Conservation (phyloP, 1,139 yeast species). For the Blastobotrys serpentis region DNA sequence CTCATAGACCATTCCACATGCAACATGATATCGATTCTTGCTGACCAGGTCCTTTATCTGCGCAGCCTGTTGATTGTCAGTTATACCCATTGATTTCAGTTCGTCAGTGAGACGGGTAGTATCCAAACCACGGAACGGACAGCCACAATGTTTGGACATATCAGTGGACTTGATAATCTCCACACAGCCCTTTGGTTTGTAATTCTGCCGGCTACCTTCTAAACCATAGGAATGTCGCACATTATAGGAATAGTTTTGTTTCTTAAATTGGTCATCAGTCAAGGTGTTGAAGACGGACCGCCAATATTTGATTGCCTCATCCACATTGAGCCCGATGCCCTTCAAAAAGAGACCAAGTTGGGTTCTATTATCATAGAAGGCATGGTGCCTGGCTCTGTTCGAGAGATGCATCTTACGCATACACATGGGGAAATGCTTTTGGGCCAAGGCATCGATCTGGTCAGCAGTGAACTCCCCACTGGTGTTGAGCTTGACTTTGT, state of each 20-base stretch:
- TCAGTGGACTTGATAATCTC: conserved; percentile 64
- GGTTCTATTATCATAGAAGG: conserved; percentile 79
- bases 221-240: conserved; percentile 87
- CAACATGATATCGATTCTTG: conserved; percentile 67
- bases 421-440: conserved; percentile 80
- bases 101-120: conserved; percentile 57
- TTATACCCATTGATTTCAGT: conserved; percentile 66
- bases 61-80: conserved; percentile 59
- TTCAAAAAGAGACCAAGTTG: conserved; percentile 82
- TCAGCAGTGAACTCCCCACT: conserved; percentile 65
- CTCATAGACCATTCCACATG: conserved; percentile 89
- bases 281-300: conserved; percentile 57
- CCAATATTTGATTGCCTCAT: conserved; percentile 90
- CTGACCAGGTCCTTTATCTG: conserved; percentile 66
- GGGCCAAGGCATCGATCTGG: conserved; percentile 55
- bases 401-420: conserved; percentile 67
- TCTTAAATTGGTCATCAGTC: conserved; percentile 72
- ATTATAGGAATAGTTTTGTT: conserved; percentile 76
- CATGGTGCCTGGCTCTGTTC: conserved; percentile 61
- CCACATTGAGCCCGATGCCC: conserved; percentile 83
- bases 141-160: conserved; percentile 59
- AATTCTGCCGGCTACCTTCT: conserved; percentile 85
- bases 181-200: conserved; percentile 82
- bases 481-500: conserved; percentile 39
- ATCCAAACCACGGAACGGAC: conserved; percentile 81